Base-by-base conservation (phyloP, 1,284 basidiomycete genomes). In the Microbotryum scabiosae region DNA sequence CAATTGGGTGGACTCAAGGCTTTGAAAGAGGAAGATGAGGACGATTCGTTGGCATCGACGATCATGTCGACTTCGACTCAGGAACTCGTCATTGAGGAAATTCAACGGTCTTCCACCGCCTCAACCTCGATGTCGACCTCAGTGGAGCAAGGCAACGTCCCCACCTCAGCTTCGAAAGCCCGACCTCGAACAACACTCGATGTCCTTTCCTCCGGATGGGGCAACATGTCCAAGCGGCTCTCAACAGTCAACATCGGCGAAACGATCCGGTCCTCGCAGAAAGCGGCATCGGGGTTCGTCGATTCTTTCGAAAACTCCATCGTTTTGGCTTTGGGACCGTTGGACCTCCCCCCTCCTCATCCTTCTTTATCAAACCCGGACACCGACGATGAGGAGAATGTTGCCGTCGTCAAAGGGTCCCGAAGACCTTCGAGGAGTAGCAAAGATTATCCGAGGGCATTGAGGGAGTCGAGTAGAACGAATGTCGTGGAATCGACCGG, bases 261-360 rank as follows among this genome's bases (percentile, higher is more conserved):
- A 16, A 64, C 61, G 44, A 53, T 71, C 36, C 57, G 59, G 36
- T 56, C 50, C 44, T 64, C 63, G 25, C 65, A 65, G 56, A 45
- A 53, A 18, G 63, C 69, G 32, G 62, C 67, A 18, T 41, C 69
- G 45, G 60, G 62, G 7, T 26, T 69, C 5, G 63, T 71, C 51
- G 69, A 72, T 18, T 65, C 63, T 23, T 68, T 72, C 49, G 70
- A 72, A 44, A 57, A 61, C 26, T 59, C 59, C 6, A 36, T 68
- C 5, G 57, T 56, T 16, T 43, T 48, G 9, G 64, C 67, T 3
- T 41, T 68, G 2, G 67, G 64, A 1, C 67, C 67, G 14, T 49
- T 68, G 30, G 67, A 68, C 25, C 59, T 57, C 32, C 64, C 28
- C 46, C 30, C 45, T 41, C 10, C 25, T 18, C 36, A 18, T 41